Evolutionary conservation across 768 basidiomycete species (phyloP), one percentile per base, ranked within the genome.

Genomic region (Leucosporidium yakuticum): DNA sequence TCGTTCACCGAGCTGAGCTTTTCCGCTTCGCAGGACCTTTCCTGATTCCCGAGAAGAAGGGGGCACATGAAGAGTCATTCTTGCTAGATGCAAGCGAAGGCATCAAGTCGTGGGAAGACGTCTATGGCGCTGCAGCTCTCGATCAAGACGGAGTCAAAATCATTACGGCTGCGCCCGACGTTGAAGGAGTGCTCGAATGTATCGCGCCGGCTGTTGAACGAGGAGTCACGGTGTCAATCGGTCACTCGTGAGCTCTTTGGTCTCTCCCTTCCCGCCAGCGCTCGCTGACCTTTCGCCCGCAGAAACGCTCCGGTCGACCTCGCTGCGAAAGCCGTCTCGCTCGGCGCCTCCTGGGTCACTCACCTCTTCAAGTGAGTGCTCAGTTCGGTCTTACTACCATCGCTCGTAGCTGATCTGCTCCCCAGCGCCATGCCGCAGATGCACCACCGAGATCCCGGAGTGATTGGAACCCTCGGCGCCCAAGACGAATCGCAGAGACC

Each of bases 371-470:
- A 57, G 56, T 36, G 7, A 11, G 57, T 34, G 7, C 85, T 25
- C n/a, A n/a, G n/a, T n/a, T 79, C 83, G 12, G 90, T 90, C 4
- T 83, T 93, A 7, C 79, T 82, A 23, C 82, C 83, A 65, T 91
- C 91, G 25, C 89, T 90, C 9, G 83, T 85, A 23, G 84, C 91
- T 65, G 90, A 94, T 71, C 93, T 92, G 0, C 92, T 15, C 31
- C 93, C 91, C 85, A 95, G 95, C 73, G 90, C 91, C 9, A 92
- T 92, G 91, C 89, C 89, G 20, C 89, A 88, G 54, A 79, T 90
- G 49, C 88, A 94, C 77, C 91, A 95, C 76, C 84, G 92, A 44
- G 91, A 93, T 77, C 91, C 92, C 15, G 89, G 89, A 19, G 90
- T 94, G 75, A 91, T 94, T 64, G 92, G 92, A 31, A 83, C 94